These are phyloP conservation scores for Rheum nobile DNA, from an alignment of 148 eudicot species.

Conservation along the genomic window DNA sequence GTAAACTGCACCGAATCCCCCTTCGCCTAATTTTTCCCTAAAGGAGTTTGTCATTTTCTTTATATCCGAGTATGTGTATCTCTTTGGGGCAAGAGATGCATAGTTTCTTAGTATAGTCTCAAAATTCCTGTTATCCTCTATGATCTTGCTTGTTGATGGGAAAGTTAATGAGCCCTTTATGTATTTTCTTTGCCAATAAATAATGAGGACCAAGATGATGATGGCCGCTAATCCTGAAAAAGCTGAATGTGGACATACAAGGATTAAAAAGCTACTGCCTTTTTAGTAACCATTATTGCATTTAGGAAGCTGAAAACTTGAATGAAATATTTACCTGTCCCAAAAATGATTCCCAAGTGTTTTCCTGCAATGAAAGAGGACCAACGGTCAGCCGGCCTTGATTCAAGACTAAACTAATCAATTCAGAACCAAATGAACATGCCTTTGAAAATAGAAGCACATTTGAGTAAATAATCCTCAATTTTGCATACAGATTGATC, in stretches of 20 bases:
- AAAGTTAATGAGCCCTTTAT: neutral
- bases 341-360: no score
- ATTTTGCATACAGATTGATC: no score
- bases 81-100: conserved; percentile 1
- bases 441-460: no score
- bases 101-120: neutral
- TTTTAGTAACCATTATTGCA: neutral
- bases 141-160: neutral
- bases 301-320: no score
- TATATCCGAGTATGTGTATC: conserved; percentile 4
- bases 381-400: no score
- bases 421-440: no score
- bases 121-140: neutral
- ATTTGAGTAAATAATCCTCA: no score
- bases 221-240: neutral
- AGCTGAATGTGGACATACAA: neutral
- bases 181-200: neutral
- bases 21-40: conserved; percentile 10
- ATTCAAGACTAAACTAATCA: no score
- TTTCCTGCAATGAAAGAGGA: no score
- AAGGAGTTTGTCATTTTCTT: conserved; percentile 10
- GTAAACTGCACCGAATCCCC: conserved; percentile 14
- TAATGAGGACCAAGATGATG: neutral
- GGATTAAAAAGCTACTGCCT: neutral
- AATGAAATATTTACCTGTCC: no score